Base-by-base conservation (phyloP, 805 yeast genomes). In the Nakazawaea populi region DNA sequence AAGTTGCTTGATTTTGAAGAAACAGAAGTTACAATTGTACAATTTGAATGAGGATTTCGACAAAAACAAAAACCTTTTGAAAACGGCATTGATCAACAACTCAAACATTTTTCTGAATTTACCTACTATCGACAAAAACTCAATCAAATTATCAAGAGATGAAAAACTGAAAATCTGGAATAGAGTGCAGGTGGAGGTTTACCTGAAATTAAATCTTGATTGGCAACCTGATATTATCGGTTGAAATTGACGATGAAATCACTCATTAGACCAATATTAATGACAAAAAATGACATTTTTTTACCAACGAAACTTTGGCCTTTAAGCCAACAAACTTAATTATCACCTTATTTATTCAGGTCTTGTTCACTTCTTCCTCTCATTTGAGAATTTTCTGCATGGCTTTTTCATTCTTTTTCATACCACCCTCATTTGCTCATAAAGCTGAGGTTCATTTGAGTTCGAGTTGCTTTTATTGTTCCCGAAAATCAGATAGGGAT, bases 91-190 rank as follows among this genome's bases (percentile, higher is more conserved):
- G 44, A 57, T 65, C 48, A 63, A 45, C 56, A 67, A 40, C 58
- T 62, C 51, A 55, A 62, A 55, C 46, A 38, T 44, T 18, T 45
- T 47, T 32, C 38, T 43, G 40, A 50, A 55, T 42, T 44, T 52
- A 27, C 51, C 48, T 39, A 65, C 57, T 52, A 61, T 56, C 27
- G 42, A 57, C 7, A 40, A 54, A 29, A 53, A 48, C 39, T 61
- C 60, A 44, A 53, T 54, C 6, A 52, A 61, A 27, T 63, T 83
- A 46, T 69, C 79, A 4, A 75, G 77, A 57, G 80, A 77, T 37
- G 85, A 83, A 57, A 83, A 82, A 62, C 74, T 77, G 43, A 61
- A 64, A 48, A 66, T 84, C 24, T 85, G 90, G 90, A 75, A 75
- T 11, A 80, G 76, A 39, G 84, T 84, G 32, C 91, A 86, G 63